These are phyloP conservation scores for Mortierella sp. DNA, from an alignment of 371 early-diverging fungal genomes.

Conservation along the genomic window DNA sequence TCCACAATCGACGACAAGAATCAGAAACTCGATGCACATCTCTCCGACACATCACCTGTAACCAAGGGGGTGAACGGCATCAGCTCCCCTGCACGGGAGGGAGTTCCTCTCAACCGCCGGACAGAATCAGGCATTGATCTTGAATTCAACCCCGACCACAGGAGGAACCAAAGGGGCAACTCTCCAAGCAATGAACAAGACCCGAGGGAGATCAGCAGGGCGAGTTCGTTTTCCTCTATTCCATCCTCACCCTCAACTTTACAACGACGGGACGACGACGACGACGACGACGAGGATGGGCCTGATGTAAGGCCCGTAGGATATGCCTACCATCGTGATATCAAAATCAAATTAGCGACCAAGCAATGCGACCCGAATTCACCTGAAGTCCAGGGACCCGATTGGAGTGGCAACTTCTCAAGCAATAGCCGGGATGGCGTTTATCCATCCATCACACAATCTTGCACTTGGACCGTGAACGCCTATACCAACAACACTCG, in stretches of 20 bases:
- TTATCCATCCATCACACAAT: slow-evolving; percentile 14
- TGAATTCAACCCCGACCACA: not conserved
- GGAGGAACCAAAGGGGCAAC: no score
- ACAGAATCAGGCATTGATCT: not conserved
- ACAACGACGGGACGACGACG: not conserved
- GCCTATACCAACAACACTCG: not conserved
- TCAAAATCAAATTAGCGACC: slow-evolving; percentile 3
- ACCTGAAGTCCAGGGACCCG: slow-evolving; percentile 7
- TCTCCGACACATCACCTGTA: no score
- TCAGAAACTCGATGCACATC: no score
- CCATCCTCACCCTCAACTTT: no score
- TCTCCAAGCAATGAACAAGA: no score
- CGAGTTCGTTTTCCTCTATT: no score
- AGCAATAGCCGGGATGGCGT: slow-evolving; percentile 29
- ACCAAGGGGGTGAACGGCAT: no score
- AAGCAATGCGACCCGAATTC: slow-evolving; percentile 15
- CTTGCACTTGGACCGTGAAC: slow-evolving; percentile 41
- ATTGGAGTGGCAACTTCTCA: slow-evolving; percentile 24
- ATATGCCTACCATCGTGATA: not conserved
- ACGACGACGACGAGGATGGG: not conserved
- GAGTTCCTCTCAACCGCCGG: no score
- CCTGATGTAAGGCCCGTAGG: not conserved
- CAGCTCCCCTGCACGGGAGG: no score
- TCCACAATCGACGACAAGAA: no score
- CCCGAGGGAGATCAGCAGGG: no score